Percentiles rank a stretch among this genome's conserved stretches.
Evolutionary conservation across 306 rosid genomes (phyloP).

Genomic region (Dicorynia guianensis): DNA sequence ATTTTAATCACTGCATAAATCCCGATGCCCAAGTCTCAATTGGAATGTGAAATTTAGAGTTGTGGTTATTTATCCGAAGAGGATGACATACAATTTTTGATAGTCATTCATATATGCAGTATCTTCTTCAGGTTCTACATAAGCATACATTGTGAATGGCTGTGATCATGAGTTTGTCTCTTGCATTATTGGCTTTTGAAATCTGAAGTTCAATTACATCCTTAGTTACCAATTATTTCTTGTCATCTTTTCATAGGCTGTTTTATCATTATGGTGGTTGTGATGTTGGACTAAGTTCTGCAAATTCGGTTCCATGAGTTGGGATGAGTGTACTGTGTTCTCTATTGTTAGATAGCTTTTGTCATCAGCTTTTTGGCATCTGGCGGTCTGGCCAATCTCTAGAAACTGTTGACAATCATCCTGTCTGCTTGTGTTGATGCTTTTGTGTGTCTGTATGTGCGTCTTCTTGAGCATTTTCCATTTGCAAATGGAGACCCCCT

Average conservation of each 20-base stretch:
- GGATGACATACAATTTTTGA: too few relatives aligned
- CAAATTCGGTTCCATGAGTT: background rate
- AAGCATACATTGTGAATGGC: background rate
- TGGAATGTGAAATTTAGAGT: conserved; percentile 7
- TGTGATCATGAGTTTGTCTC: conserved; percentile 5
- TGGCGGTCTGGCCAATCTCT: too few relatives aligned
- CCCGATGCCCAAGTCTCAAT: conserved; percentile 1
- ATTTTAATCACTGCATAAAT: background rate
- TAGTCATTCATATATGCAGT: too few relatives aligned
- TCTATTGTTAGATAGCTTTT: conserved; percentile 24
- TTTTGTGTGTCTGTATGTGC: conserved; percentile 15
- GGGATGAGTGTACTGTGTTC: background rate
- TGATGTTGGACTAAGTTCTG: background rate
- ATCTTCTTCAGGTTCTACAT: background rate
- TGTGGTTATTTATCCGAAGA: background rate
- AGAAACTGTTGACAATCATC: conserved; percentile 15
- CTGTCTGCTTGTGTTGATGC: conserved; percentile 4
- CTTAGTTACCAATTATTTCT: background rate
- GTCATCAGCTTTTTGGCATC: background rate
- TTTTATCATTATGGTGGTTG: background rate
- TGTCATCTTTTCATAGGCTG: background rate
- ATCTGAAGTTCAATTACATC: background rate
- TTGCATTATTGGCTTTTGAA: background rate
- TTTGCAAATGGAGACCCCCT: conserved; percentile 21
- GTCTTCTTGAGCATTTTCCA: conserved; percentile 15